Evolutionary conservation across 2,329 filamentous ascomycete species (phyloP).

Genomic region (Mariannaea sp.): DNA sequence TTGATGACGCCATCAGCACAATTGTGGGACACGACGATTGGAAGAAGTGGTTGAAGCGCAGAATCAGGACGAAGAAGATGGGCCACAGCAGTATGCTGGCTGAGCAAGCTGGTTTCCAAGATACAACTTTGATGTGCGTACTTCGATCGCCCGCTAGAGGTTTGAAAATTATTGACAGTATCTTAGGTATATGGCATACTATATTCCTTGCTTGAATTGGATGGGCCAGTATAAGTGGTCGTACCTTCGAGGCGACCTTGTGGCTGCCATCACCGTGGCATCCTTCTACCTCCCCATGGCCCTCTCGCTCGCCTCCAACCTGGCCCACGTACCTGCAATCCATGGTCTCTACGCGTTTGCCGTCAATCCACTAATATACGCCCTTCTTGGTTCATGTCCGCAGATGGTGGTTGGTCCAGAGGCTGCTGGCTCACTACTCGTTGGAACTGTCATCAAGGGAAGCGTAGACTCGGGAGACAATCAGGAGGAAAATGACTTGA

Average conservation of each 20-base stretch:
- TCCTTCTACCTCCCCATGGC: conserved; percentile 99
- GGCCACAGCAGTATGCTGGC: conserved; percentile 75
- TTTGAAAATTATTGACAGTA: conserved; percentile 17
- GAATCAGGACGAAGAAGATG: conserved; percentile 67
- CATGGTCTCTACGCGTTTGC: conserved; percentile 94
- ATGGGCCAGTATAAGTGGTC: conserved; percentile 82
- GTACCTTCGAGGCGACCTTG: conserved; percentile 83
- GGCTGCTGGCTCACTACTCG: conserved; percentile 87
- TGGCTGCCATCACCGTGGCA: conserved; percentile 93
- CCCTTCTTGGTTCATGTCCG: conserved; percentile 86
- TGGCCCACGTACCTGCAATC: conserved; percentile 90
- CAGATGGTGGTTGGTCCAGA: conserved; percentile 95
- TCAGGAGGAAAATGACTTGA: conserved; percentile 65
- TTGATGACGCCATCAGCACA: conserved; percentile 48
- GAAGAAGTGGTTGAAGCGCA: conserved; percentile 55
- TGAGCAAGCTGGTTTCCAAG: conserved; percentile 72
- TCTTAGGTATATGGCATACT: conserved; percentile 84
- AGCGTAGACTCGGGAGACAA: conserved; percentile 71
- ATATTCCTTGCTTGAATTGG: conserved; percentile 91
- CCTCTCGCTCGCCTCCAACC: conserved; percentile 87
- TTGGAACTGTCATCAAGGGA: conserved; percentile 82
- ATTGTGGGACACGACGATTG: conserved; percentile 50
- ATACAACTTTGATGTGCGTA: conserved; percentile 73
- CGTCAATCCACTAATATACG: conserved; percentile 90
- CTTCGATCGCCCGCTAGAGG: not conserved